Conservation (phyloP, 768 basidiomycete genomes). For the Lactarius hatsudake region DNA sequence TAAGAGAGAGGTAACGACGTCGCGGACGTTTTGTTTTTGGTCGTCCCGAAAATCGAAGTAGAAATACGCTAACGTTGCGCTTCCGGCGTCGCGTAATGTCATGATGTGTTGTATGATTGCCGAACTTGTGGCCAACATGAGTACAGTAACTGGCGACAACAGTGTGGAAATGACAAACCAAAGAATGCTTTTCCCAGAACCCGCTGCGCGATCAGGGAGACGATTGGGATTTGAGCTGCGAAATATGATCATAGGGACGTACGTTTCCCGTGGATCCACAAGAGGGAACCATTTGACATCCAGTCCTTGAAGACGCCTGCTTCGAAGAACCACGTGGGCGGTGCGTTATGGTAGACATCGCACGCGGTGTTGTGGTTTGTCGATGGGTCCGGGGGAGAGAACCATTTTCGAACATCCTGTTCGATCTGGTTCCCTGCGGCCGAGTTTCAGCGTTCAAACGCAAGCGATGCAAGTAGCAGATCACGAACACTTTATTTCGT, state of each 20-base stretch:
- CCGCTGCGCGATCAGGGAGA: not conserved
- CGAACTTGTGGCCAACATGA: not conserved
- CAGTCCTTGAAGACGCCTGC: not conserved
- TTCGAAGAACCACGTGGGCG: not conserved
- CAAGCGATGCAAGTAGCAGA: not conserved
- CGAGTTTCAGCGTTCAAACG: not conserved
- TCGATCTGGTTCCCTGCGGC: not conserved
- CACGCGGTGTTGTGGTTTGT: not conserved
- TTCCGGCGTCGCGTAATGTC: not conserved
- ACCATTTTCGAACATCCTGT: not conserved
- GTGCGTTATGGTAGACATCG: not conserved
- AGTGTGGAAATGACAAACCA: not conserved
- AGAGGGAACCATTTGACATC: not conserved
- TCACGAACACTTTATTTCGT: slow-evolving; percentile 2
- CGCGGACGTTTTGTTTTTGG: not conserved
- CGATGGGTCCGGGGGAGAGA: not conserved
- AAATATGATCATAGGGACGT: not conserved
- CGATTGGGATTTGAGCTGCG: not conserved
- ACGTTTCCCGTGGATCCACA: not conserved
- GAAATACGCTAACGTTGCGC: not conserved
- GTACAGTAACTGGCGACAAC: not conserved
- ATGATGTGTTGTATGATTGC: not conserved
- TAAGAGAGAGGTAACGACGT: not conserved
- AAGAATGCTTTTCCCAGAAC: not conserved
- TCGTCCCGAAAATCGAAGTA: not conserved